These are phyloP conservation scores for Proliferodiscus dingleyae DNA, from an alignment of 2,329 filamentous ascomycete species.

Conservation along the genomic window DNA sequence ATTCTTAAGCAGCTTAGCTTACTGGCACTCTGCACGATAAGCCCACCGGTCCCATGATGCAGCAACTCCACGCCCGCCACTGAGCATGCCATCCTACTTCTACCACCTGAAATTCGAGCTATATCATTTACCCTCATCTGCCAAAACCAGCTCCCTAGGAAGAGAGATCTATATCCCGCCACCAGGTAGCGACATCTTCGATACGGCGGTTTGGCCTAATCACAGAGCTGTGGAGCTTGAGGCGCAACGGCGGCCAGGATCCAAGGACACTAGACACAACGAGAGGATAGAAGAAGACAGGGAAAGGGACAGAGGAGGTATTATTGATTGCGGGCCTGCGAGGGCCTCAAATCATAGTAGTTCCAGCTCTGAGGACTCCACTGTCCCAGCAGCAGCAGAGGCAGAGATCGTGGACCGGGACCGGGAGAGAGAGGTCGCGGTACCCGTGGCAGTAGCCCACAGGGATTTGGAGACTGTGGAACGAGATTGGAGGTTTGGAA, in stretches of 20 bases:
- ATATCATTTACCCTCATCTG: conserved; percentile 36
- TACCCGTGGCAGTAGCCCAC: neutral
- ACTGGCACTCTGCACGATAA: too few species aligned
- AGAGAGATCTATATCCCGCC: conserved; percentile 46
- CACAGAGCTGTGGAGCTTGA: conserved; percentile 8
- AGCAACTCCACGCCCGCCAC: conserved; percentile 1
- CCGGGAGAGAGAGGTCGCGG: too few species aligned
- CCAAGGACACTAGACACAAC: neutral
- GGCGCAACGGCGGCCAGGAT: neutral
- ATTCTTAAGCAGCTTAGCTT: neutral
- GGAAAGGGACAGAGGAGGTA: too few species aligned
- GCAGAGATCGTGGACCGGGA: too few species aligned
- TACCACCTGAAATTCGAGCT: conserved; percentile 65
- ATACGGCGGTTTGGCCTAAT: conserved; percentile 19
- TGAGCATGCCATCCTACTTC: conserved; percentile 42
- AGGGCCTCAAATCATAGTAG: conserved; percentile 26
- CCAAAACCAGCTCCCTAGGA: conserved; percentile 5
- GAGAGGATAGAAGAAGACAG: too few species aligned
- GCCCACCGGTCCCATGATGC: neutral
- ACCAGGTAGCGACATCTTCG: conserved; percentile 41
- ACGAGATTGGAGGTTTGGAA: conserved; percentile 76
- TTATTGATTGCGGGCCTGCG: conserved; percentile 32
- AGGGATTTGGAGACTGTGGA: conserved; percentile 39
- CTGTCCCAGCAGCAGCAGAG: too few species aligned
- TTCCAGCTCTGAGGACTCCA: neutral